Evolutionary conservation across 2,329 filamentous ascomycete species (phyloP).

Genomic region (Sporothrix euskadiensis): DNA sequence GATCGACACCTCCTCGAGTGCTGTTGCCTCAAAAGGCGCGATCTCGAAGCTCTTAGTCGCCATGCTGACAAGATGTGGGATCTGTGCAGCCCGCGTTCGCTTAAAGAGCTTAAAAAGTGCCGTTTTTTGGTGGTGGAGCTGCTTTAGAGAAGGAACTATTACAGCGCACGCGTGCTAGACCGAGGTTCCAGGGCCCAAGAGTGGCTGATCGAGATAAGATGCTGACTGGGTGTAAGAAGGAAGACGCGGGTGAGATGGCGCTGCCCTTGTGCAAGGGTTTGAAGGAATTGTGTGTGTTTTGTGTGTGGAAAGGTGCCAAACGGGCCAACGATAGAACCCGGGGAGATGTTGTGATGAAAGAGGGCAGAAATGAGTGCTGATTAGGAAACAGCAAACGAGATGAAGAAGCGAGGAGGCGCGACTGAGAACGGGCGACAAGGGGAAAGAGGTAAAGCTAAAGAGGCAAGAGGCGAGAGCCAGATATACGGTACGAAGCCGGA

Average conservation of each 20-base stretch:
- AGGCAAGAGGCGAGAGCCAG: constrained; percentile 9
- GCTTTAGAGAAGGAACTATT: background rate
- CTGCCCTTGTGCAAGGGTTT: background rate
- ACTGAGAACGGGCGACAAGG: background rate
- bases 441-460: background rate
- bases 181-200: too few species aligned
- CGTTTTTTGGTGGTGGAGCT: constrained; percentile 1
- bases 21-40: constrained; percentile 58
- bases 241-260: background rate
- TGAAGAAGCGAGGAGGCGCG: background rate
- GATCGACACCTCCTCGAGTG: constrained; percentile 64
- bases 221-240: background rate
- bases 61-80: constrained; percentile 38
- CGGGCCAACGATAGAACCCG: background rate
- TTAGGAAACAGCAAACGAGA: background rate
- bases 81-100: background rate
- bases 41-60: constrained; percentile 41
- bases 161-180: background rate
- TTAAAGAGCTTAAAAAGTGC: background rate
- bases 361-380: background rate
- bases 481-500: background rate
- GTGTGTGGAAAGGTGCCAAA: background rate
- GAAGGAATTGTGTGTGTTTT: background rate
- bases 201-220: background rate
- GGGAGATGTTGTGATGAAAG: background rate